Percentiles rank a stretch among this genome's conserved stretches.
Conservation (phyloP, 495 filamentous ascomycete genomes). For the Pseudoneurospora amorphoporcata region DNA sequence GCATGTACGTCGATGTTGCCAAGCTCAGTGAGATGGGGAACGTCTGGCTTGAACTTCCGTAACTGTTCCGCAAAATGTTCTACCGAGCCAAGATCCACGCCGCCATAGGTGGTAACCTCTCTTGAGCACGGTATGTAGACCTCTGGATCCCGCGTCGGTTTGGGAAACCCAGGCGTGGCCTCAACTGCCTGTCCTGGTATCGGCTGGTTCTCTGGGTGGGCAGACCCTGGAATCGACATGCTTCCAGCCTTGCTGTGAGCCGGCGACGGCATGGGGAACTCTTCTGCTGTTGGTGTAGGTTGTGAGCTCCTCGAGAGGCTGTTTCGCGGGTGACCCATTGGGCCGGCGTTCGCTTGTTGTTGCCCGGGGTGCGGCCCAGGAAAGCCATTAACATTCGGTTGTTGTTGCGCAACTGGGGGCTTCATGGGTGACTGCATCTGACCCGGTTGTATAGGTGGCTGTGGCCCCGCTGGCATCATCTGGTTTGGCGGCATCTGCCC, state of each 20-base stretch:
- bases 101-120: constrained; percentile 50
- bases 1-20: constrained; percentile 85
- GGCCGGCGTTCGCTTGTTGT: constrained; percentile 24
- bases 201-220: constrained; percentile 21
- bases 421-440: constrained; percentile 42
- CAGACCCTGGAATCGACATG: constrained; percentile 22
- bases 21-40: constrained; percentile 67
- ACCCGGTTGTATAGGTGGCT: constrained; percentile 36
- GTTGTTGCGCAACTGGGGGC: constrained; percentile 38
- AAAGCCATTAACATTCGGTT: constrained; percentile 39
- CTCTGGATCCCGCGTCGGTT: constrained; percentile 26
- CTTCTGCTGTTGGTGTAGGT: constrained; percentile 25
- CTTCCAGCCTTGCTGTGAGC: constrained; percentile 28
- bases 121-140: constrained; percentile 55
- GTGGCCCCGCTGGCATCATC: constrained; percentile 36
- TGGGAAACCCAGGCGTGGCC: constrained; percentile 20
- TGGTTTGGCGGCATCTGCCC: constrained; percentile 37
- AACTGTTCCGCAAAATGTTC: constrained; percentile 54
- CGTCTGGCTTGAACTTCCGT: constrained; percentile 51
- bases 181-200: constrained; percentile 12
- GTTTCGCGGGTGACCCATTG: constrained; percentile 25
- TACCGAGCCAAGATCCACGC: constrained; percentile 51
- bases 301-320: constrained; percentile 34
- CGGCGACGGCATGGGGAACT: constrained; percentile 34
- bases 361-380: constrained; percentile 35